Evolutionary conservation across 2,329 filamentous ascomycete species (phyloP), one percentile per base, ranked within the genome.

Genomic region (Teratosphaeria epicoccoides): DNA sequence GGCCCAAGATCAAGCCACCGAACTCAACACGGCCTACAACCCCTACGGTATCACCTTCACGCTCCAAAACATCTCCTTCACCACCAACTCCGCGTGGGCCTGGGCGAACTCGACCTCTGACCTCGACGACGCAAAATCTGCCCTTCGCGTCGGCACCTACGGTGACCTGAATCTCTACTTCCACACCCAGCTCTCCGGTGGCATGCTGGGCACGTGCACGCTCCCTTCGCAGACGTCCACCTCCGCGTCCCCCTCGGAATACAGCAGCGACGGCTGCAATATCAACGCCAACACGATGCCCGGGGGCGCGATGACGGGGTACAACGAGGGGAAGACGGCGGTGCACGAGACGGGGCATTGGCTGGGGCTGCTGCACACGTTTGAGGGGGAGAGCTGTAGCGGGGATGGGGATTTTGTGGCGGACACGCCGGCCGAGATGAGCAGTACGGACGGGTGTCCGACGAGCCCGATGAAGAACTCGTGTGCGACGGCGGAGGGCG

Each of bases 161-260:
- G 55, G 60, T 37, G 72, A 73, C 1, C 70, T 81, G 29, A 82
- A 82, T 63, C 68, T 82, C 53, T 82, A 81, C 68, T 81, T 81
- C 68, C 76, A 81, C 63, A 76, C 75, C 26, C 70, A 80, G 51
- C 70, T 81, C 24, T 52, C 61, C 5, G 68, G 68, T 49, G 64
- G 63, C 47, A 65, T 80, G 3, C 70, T 82, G 2, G 78, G 78
- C 1, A 76, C 76, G 49, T 81, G 78, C 67, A 78, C 75, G 0
- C 66, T 80, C 20, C 71, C 71, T 4, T 63, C 65, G 6, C 59
- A 66, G 50, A 62, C 75, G 9, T 65, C 60, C 6, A 58, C 72
- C 57, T 61, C 68, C 59, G 53, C 56, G 1, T 44, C 51, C 0
- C 44, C 51, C 1, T 26, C 60, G 46, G 50, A 66, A 28, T 81